Evolutionary conservation across 768 basidiomycete genomes (phyloP).

Genomic region (Mycena olivaceomarginata): DNA sequence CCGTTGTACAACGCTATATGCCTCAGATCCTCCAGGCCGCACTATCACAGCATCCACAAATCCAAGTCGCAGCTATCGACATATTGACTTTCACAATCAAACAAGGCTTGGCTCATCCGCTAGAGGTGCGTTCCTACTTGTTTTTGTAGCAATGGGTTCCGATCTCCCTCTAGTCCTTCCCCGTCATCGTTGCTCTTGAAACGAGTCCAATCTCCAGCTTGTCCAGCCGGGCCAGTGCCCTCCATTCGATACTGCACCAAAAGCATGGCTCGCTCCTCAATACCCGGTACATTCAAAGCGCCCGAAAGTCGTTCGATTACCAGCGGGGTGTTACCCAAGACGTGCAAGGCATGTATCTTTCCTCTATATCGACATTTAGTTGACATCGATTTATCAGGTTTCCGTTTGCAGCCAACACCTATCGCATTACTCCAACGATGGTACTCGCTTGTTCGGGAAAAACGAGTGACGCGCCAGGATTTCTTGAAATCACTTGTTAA

Average conservation of each 20-base stretch:
- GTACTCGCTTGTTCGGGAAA: conserved; percentile 95
- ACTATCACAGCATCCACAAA: conserved; percentile 79
- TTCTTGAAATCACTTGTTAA: conserved; percentile 90
- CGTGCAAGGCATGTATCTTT: conserved; percentile 71
- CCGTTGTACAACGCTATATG: conserved; percentile 95
- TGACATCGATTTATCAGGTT: conserved; percentile 66
- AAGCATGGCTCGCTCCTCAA: conserved; percentile 94
- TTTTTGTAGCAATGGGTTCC: neutral
- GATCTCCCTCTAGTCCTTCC: conserved; percentile 79
- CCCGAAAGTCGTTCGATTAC: conserved; percentile 89
- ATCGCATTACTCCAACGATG: conserved; percentile 90
- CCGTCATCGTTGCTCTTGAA: conserved; percentile 95
- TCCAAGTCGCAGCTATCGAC: conserved; percentile 91
- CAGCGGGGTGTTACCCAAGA: conserved; percentile 75
- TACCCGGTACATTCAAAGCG: conserved; percentile 88
- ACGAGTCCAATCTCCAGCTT: conserved; percentile 80
- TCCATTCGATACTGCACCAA: conserved; percentile 88
- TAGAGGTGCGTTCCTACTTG: conserved; percentile 74
- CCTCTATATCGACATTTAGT: neutral
- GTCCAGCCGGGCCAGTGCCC: conserved; percentile 83
- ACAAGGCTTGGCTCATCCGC: conserved; percentile 96
- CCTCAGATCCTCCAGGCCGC: conserved; percentile 88
- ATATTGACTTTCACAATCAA: conserved; percentile 95
- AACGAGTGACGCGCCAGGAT: conserved; percentile 89
- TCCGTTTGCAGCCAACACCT: conserved; percentile 77